Evolutionary conservation across 805 yeast species (phyloP).

Genomic region (Cyberlindnera mycetangii): DNA sequence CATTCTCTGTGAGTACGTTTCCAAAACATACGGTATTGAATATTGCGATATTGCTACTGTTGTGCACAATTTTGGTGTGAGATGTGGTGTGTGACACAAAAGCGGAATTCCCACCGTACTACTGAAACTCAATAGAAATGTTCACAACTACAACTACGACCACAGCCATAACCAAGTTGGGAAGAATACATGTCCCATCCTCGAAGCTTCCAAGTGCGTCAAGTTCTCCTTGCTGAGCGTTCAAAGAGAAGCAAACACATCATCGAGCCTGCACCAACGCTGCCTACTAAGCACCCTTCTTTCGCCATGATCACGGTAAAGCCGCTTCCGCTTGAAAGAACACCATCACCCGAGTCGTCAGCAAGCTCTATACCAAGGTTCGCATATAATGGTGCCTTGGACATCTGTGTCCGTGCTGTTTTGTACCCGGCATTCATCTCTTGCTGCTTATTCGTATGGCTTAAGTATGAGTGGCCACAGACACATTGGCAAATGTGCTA

Average conservation of each 20-base stretch:
- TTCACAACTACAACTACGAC: too few species aligned
- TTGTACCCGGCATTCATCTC: constrained; percentile 3
- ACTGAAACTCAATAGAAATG: too few species aligned
- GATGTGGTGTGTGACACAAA: too few species aligned
- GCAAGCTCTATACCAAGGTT: neutral
- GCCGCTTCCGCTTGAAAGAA: neutral
- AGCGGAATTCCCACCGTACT: too few species aligned
- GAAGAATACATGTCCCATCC: constrained; percentile 2
- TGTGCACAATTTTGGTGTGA: too few species aligned
- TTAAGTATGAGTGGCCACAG: neutral
- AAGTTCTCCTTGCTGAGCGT: constrained; percentile 10
- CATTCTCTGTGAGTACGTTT: too few species aligned
- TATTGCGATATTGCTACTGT: too few species aligned
- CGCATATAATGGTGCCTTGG: neutral
- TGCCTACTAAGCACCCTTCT: neutral
- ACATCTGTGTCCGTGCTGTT: neutral
- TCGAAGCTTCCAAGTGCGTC: constrained; percentile 8
- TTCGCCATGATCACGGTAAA: neutral
- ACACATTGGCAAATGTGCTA: neutral
- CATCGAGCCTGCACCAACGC: neutral
- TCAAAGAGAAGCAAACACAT: neutral
- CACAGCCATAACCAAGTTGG: too few species aligned
- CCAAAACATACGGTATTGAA: too few species aligned
- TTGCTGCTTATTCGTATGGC: constrained; percentile 4
- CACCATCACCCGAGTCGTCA: neutral